Percentiles rank a stretch among this genome's conserved stretches.
Evolutionary conservation across 768 basidiomycete species (phyloP).

Genomic region (Mycena indigotica): DNA sequence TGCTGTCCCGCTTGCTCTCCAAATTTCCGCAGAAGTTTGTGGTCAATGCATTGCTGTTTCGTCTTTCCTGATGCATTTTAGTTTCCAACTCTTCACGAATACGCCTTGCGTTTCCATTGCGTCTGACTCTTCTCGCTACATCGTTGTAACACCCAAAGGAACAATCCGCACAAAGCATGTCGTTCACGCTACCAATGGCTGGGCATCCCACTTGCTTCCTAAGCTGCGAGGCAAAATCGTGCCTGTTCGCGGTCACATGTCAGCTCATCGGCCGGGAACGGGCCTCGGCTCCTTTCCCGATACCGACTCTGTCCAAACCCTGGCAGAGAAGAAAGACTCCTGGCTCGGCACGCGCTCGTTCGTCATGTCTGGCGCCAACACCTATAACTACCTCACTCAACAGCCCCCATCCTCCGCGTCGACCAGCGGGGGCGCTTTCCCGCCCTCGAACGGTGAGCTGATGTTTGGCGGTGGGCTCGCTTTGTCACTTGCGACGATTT

Average conservation of each 20-base stretch:
- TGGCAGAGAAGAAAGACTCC: conserved; percentile 4
- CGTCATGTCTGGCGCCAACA: conserved; percentile 51
- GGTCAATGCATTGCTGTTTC: too few relatives aligned
- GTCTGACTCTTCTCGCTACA: conserved; percentile 39
- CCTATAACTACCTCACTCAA: conserved; percentile 71
- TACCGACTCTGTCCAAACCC: background rate
- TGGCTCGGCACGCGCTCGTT: conserved; percentile 54
- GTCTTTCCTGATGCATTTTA: too few relatives aligned
- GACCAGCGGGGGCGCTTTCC: conserved; percentile 10
- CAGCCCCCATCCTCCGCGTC: conserved; percentile 32
- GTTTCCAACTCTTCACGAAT: conserved; percentile 58
- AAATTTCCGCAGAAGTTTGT: conserved; percentile 40
- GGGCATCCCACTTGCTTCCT: conserved; percentile 69
- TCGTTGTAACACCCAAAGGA: conserved; percentile 62
- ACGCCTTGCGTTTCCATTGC: conserved; percentile 61
- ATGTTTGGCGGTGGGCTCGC: conserved; percentile 63
- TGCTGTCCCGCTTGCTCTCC: conserved; percentile 53
- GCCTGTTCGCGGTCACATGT: conserved; percentile 64
- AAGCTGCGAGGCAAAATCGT: conserved; percentile 62
- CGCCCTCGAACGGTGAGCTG: conserved; percentile 45
- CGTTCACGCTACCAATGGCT: conserved; percentile 84
- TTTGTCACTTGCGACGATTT: background rate
- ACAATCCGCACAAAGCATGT: conserved; percentile 59
- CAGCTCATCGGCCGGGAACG: conserved; percentile 58
- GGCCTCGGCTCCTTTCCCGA: conserved; percentile 24